Conservation (phyloP, 2,329 filamentous ascomycete genomes). For the Colletotrichum simmondsii region DNA sequence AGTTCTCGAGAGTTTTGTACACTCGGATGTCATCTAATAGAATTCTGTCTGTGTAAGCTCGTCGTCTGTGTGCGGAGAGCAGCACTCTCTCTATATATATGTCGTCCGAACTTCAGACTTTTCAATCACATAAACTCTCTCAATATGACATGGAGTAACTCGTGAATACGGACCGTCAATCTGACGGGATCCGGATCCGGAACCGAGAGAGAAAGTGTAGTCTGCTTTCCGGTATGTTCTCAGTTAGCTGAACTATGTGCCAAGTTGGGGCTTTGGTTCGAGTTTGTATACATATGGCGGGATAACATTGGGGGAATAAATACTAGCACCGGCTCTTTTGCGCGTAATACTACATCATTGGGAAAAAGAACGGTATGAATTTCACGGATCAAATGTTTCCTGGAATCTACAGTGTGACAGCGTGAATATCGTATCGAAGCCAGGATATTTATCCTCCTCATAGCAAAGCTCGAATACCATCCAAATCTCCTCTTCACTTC, state of each 20-base stretch:
- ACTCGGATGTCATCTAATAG: neutral
- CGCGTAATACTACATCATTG: too few species aligned
- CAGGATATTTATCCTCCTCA: too few species aligned
- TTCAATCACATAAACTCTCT: neutral
- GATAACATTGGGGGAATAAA: too few species aligned
- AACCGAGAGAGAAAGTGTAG: neutral
- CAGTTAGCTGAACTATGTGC: neutral
- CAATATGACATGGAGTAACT: neutral
- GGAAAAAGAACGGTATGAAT: too few species aligned
- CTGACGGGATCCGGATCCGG: neutral
- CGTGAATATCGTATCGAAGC: too few species aligned
- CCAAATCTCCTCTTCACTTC: too few species aligned
- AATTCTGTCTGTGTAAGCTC: neutral
- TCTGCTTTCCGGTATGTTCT: neutral
- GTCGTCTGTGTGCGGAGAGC: neutral
- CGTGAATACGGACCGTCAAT: neutral
- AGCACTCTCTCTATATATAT: neutral
- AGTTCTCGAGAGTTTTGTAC: neutral
- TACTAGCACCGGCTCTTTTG: too few species aligned
- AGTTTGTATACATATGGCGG: too few species aligned
- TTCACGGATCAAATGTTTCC: too few species aligned
- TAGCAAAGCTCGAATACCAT: too few species aligned
- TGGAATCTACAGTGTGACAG: too few species aligned
- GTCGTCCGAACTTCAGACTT: neutral
- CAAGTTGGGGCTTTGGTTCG: too few species aligned